These are phyloP conservation scores for Umbelopsis isabellina DNA, from an alignment of 192 early-diverging fungal species.

Conservation along the genomic window DNA sequence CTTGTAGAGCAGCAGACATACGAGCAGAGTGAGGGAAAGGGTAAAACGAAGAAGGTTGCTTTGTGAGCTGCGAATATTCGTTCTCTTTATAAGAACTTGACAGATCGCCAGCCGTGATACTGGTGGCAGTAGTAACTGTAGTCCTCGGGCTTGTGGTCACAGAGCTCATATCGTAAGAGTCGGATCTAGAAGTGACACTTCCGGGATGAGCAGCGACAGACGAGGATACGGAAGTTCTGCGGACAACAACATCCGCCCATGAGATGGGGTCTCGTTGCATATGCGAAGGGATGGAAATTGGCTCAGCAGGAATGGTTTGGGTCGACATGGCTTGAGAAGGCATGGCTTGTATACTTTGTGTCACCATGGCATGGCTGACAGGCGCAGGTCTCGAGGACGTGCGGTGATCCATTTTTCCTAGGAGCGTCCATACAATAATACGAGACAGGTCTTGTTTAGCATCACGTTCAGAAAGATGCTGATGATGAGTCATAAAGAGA, in stretches of 20 bases:
- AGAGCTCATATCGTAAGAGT: conserved; percentile 15
- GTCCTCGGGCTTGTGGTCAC: background rate
- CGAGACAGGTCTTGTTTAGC: conserved; percentile 26
- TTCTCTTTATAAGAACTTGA: background rate
- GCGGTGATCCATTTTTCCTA: conserved; percentile 14
- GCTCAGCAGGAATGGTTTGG: background rate
- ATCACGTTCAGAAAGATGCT: conserved; percentile 17
- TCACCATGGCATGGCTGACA: background rate
- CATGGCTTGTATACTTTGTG: background rate
- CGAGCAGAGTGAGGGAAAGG: background rate
- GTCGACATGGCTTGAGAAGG: background rate
- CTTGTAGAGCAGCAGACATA: conserved; percentile 17
- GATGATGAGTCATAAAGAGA: background rate
- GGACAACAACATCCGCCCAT: conserved; percentile 18
- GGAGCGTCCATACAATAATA: conserved; percentile 19
- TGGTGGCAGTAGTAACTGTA: background rate
- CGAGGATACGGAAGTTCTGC: conserved; percentile 7
- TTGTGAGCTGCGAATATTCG: background rate
- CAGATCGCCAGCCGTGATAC: background rate
- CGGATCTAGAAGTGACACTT: background rate
- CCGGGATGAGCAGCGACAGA: conserved; percentile 7
- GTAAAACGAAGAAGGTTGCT: background rate
- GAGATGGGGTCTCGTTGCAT: conserved; percentile 11
- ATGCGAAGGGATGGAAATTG: background rate
- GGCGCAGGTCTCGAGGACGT: conserved; percentile 11